phyloP scores from a whole-genome alignment of 352 stramenopile genomes.

The Globisporangium abappressorium region DNA sequence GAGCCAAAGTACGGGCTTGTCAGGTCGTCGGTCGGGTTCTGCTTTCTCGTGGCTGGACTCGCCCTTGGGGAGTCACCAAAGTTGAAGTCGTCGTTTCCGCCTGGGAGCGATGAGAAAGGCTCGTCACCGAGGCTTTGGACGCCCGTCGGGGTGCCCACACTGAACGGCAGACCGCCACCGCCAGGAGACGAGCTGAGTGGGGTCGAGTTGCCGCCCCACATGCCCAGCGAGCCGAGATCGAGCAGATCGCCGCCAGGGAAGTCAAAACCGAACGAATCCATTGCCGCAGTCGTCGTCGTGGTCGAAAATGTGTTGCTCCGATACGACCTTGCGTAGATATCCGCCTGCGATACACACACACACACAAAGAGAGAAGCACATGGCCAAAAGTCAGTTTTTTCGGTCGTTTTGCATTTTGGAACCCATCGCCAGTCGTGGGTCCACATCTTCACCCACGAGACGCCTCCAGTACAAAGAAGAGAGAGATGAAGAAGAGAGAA shows the following conservation, averaged over 20 bases:
- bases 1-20: slow-evolving; percentile 63
- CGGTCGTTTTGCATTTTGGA: slow-evolving; percentile 1
- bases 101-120: slow-evolving; percentile 49
- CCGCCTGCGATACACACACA: neutral
- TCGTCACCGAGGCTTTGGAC: slow-evolving; percentile 82
- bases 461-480: slow-evolving; percentile 1
- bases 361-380: neutral
- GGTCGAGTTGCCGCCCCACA: slow-evolving; percentile 60
- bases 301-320: neutral
- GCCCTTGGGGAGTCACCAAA: slow-evolving; percentile 79
- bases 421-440: neutral
- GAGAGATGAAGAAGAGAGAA: neutral
- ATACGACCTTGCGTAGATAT: slow-evolving; percentile 2
- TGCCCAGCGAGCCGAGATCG: slow-evolving; percentile 68
- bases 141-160: slow-evolving; percentile 79
- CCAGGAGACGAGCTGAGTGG: slow-evolving; percentile 73
- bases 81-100: slow-evolving; percentile 65
- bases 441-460: neutral
- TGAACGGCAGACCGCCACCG: slow-evolving; percentile 63
- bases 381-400: slow-evolving; percentile 2
- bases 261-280: slow-evolving; percentile 87
- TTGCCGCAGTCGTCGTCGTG: slow-evolving; percentile 20
- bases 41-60: slow-evolving; percentile 20
- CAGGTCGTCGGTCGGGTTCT: slow-evolving; percentile 32
- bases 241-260: slow-evolving; percentile 71